These are phyloP conservation scores for Prunus fruticosa DNA, from an alignment of 306 rosid genomes.

Conservation along the genomic window DNA sequence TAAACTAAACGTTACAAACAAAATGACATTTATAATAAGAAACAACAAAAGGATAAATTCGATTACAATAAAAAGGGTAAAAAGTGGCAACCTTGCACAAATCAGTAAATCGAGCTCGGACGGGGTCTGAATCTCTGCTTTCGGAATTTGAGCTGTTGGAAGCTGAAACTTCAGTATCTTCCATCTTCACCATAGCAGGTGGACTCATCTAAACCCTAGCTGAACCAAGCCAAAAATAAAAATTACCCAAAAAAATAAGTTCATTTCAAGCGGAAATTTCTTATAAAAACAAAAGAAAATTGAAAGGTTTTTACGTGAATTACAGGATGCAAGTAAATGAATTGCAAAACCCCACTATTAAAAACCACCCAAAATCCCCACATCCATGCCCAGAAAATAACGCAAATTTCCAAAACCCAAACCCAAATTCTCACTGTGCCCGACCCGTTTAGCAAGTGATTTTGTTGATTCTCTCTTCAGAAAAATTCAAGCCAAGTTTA, in stretches of 20 bases:
- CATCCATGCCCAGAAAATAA: not conserved
- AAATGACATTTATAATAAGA: not conserved
- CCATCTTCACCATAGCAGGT: slow-evolving; percentile 45
- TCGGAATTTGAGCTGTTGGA: slow-evolving; percentile 17
- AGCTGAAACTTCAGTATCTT: slow-evolving; percentile 32
- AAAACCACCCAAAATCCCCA: not conserved
- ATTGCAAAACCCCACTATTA: not conserved
- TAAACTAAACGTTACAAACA: not conserved
- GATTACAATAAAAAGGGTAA: not conserved
- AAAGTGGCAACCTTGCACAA: slow-evolving; percentile 61
- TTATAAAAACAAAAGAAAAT: not conserved
- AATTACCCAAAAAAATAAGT: not conserved
- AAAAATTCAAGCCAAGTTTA: not conserved
- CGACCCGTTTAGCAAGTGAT: not conserved
- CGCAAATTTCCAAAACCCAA: not conserved
- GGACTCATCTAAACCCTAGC: slow-evolving; percentile 47
- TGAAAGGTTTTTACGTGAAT: not conserved
- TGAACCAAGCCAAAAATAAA: slow-evolving; percentile 7
- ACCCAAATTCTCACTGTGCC: not conserved
- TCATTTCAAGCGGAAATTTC: not conserved
- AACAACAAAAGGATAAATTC: not conserved
- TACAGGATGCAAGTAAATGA: not conserved
- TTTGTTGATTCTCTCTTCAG: not conserved
- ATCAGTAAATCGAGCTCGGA: slow-evolving; percentile 49
- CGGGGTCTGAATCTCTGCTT: slow-evolving; percentile 33